Conservation (phyloP, 345 rosid species). For the Bruguiera sexangula region DNA sequence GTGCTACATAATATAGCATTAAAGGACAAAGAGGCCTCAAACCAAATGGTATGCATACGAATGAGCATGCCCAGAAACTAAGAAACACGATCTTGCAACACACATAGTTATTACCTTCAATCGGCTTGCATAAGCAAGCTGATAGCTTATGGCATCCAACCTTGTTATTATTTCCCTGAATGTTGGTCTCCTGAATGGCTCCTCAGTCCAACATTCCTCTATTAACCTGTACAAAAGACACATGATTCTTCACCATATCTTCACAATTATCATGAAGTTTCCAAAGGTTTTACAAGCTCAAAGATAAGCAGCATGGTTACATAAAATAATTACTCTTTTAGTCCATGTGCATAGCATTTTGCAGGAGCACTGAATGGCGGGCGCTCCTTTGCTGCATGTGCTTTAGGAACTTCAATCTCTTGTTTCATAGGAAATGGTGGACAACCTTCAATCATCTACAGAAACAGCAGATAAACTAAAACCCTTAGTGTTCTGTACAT, state of each 20-base stretch:
- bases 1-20: too few relatives aligned
- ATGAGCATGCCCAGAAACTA: constrained; percentile 1
- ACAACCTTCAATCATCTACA: constrained; percentile 83
- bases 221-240: constrained; percentile 56
- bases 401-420: constrained; percentile 60
- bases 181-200: constrained; percentile 72
- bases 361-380: constrained; percentile 74
- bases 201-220: constrained; percentile 84
- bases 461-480: too few relatives aligned
- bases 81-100: constrained; percentile 19
- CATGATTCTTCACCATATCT: too few relatives aligned
- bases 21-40: too few relatives aligned
- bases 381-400: constrained; percentile 46
- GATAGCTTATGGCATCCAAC: constrained; percentile 52
- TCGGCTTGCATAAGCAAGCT: constrained; percentile 34
- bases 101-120: constrained; percentile 47
- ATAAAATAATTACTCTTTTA: constrained; percentile 47
- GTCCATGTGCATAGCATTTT: constrained; percentile 72
- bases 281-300: too few relatives aligned
- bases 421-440: constrained; percentile 65
- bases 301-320: too few relatives aligned
- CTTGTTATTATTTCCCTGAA: constrained; percentile 64
- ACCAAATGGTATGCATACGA: too few relatives aligned
- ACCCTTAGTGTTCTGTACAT: too few relatives aligned
- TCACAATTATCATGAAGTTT: too few relatives aligned